Base-by-base conservation (phyloP, 2,329 filamentous ascomycete species). In the Colletotrichum sublineola region DNA sequence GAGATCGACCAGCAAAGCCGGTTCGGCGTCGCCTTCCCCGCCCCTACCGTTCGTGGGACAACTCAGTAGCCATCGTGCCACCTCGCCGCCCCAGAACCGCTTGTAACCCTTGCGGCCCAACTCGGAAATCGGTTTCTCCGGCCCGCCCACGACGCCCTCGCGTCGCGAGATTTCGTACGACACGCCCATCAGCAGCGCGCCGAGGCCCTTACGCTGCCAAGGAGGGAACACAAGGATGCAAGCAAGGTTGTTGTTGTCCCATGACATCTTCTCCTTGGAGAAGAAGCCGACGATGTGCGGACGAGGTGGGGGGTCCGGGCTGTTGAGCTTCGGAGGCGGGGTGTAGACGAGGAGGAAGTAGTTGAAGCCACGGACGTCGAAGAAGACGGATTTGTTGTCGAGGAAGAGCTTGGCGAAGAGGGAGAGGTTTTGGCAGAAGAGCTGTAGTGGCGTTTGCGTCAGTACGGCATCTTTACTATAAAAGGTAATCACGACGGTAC, bases 351-450 rank as follows among this genome's bases (percentile, higher is more conserved):
- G 90, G 5, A 97, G 89, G 81, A 97, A 98, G 86, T 97, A 99
- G 76, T 97, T 91, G 84, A 99, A 99, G 63, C 93, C 94, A 5
- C 91, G 91, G 57, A 98, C 95, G 79, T 99, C 96, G 85, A 97
- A 99, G 83, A 98, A 98, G 76, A 99, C 95, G 9, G 94, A 97
- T 80, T 99, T 99, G 79, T 97, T 97, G 82, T 98, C 95, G 75
- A 99, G 92, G 82, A 98, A 99, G 56, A 99, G 90, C 82, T 98
- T 99, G 38, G 95, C 95, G 81, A 98, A 98, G 57, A 99, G 91
- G 12, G 94, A 98, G 15, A 99, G 88, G 77, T 98, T 97, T 82
- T 98, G 96, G 76, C 94, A 95, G 81, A 97, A 98, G 40, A 98
- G 88, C 88, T 92, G 73, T 11, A 1, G 18, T 18, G 8, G 29